Conservation (phyloP, 345 rosid species). For the Psidium friedrichsthalianum region DNA sequence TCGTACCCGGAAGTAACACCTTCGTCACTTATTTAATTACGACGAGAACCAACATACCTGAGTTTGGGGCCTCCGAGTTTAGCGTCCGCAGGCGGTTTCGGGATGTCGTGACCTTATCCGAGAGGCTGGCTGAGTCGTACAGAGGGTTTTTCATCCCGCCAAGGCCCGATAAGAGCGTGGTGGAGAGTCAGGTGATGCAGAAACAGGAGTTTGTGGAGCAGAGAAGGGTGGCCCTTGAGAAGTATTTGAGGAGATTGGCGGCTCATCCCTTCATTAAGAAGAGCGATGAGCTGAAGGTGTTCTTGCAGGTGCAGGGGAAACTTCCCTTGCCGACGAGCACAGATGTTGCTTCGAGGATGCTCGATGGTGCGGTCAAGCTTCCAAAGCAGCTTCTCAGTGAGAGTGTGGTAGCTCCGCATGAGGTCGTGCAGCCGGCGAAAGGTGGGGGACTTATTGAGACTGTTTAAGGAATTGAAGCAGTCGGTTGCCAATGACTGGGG, state of each 20-base stretch:
- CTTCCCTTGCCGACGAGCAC: constrained; percentile 51
- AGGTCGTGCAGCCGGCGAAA: constrained; percentile 82
- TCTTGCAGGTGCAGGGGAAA: constrained; percentile 76
- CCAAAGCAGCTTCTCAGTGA: constrained; percentile 88
- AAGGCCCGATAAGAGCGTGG: constrained; percentile 87
- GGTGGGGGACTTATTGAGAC: constrained; percentile 80
- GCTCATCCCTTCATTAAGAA: constrained; percentile 63
- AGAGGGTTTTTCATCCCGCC: constrained; percentile 85
- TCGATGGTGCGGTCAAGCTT: constrained; percentile 79
- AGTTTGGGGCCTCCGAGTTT: constrained; percentile 52
- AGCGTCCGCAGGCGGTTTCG: constrained; percentile 73
- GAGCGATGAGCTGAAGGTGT: constrained; percentile 78
- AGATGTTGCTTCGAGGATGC: constrained; percentile 89
- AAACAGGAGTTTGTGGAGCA: constrained; percentile 96
- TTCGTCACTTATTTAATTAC: constrained; percentile 70
- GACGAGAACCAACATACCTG: constrained; percentile 71
- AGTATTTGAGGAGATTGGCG: constrained; percentile 58
- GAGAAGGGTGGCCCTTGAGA: constrained; percentile 82
- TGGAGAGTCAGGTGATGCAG: constrained; percentile 96
- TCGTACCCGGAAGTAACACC: constrained; percentile 68
- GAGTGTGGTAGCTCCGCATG: constrained; percentile 48
- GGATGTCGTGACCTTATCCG: constrained; percentile 75
- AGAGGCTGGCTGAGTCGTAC: constrained; percentile 73
- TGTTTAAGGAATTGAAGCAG: constrained; percentile 89
- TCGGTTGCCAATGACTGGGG: constrained; percentile 86